A percentile compares a stretch with the other conserved stretches of the same genome.
Evolutionary conservation across 2,329 filamentous ascomycete species (phyloP).

Genomic region (Paraphaeosphaeria minitans): DNA sequence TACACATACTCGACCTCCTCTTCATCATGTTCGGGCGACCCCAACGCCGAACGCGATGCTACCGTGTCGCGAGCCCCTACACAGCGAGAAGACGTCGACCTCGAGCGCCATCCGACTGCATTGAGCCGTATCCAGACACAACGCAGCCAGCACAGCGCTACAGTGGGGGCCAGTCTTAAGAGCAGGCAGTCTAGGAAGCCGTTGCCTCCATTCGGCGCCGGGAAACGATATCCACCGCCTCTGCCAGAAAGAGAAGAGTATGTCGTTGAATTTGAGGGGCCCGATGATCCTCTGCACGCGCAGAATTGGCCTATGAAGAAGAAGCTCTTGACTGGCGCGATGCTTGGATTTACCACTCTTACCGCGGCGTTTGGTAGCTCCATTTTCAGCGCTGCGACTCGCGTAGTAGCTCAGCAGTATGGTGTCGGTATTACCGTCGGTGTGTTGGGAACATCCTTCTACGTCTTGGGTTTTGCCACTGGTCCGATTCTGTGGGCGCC

Average conservation of each 20-base stretch:
- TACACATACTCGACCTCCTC: slow-evolving; percentile 57
- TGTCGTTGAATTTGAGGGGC: slow-evolving; percentile 81
- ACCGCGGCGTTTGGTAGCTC: slow-evolving; percentile 65
- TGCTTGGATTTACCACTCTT: slow-evolving; percentile 76
- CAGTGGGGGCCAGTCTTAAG: slow-evolving; percentile 63
- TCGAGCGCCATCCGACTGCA: slow-evolving; percentile 72
- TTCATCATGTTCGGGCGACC: slow-evolving; percentile 52
- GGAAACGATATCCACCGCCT: slow-evolving; percentile 74
- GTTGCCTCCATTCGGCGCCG: slow-evolving; percentile 71
- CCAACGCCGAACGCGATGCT: slow-evolving; percentile 47
- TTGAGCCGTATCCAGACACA: slow-evolving; percentile 74
- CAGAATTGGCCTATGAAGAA: slow-evolving; percentile 84
- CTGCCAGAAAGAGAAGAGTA: slow-evolving; percentile 75
- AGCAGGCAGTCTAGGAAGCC: slow-evolving; percentile 60
- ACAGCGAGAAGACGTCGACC: slow-evolving; percentile 59
- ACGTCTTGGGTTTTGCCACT: slow-evolving; percentile 58
- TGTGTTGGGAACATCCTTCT: slow-evolving; percentile 56
- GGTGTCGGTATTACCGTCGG: slow-evolving; percentile 56
- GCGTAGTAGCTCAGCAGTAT: slow-evolving; percentile 45
- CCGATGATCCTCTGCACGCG: slow-evolving; percentile 80
- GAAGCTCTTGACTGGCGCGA: slow-evolving; percentile 72
- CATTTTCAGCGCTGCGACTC: slow-evolving; percentile 50
- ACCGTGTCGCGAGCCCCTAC: slow-evolving; percentile 67
- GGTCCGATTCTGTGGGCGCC: slow-evolving; percentile 54
- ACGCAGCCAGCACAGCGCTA: slow-evolving; percentile 71